Evolutionary conservation across 805 yeast species (phyloP), one percentile per base, ranked within the genome.

Genomic region (Starmerella riodocensis): DNA sequence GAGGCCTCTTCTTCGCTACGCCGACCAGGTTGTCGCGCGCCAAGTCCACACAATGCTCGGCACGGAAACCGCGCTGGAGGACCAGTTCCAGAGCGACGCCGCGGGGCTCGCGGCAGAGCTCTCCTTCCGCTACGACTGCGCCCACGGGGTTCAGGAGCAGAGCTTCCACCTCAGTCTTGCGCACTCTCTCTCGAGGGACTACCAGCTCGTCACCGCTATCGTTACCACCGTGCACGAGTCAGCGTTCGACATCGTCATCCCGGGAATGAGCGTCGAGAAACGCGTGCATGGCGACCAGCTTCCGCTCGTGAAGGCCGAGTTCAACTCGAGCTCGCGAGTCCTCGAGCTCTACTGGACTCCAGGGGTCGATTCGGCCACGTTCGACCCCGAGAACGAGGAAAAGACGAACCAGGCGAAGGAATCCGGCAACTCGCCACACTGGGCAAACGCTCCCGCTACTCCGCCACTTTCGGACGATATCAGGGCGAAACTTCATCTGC

Each of bases 171-270:
- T 91, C 47, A 26, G 27, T n/a, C 36, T 49, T 16, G 27, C 43
- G 4, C 32, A 37, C 17, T 65, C 79, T 40, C 65, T 86, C 34
- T 80, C 88, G 41, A 62, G 69, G 13, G 76, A 94, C 2, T 94
- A 84, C 57, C 57, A 84, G 36, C 67, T 88, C 47, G 75, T 85
- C 29, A 75, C 77, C 72, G 96, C 93, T 13, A 74, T 84, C 13
- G 91, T 88, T 14, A 62, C 84, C 20, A 95, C 85, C 58, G 96
- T 88, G 8, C 86, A 88, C 58, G 97, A 91, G 60, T 82, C 94
- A 1, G 83, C 97, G 2, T 91, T 91, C 62, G 98, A 91, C 57
- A 84, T 83, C 4, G 75, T 78, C 46, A 65, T 83, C 41, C 93
- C 94, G 2, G 93, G 81, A 48, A 76, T 83, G 60, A 93, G 54